phyloP scores from a whole-genome alignment of 2,329 filamentous ascomycete genomes.

The Rhynchosporium secalis region DNA sequence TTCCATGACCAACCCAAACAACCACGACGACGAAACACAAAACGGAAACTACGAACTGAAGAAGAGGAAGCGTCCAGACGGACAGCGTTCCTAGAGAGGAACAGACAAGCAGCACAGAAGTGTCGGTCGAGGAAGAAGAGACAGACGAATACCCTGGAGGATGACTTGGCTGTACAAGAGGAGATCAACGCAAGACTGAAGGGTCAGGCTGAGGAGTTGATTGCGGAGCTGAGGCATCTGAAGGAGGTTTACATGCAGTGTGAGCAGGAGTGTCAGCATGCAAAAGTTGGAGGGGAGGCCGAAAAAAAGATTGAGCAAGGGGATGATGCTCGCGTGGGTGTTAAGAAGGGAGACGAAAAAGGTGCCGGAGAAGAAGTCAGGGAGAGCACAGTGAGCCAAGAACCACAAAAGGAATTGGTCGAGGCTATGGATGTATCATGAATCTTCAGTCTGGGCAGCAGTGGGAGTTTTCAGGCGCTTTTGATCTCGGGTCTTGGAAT shows the following conservation, averaged over 20 bases:
- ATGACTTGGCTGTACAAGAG: constrained; percentile 9
- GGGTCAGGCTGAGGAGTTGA: not conserved
- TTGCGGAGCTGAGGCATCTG: not conserved
- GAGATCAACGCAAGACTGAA: constrained; percentile 10
- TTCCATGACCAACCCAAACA: not conserved
- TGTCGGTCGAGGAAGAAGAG: constrained; percentile 13
- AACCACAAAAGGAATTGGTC: not conserved
- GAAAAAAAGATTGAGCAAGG: not conserved
- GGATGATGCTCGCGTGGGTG: no score
- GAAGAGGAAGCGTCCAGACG: constrained; percentile 5
- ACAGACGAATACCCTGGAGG: constrained; percentile 12
- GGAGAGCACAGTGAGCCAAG: not conserved
- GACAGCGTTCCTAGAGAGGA: constrained; percentile 10
- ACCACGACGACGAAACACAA: constrained; percentile 4
- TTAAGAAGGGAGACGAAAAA: not conserved
- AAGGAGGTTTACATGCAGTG: constrained; percentile 9
- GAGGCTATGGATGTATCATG: constrained; percentile 8
- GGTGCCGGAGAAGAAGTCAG: not conserved
- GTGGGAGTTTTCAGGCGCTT: not conserved
- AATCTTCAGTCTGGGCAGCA: not conserved
- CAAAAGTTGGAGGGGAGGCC: not conserved
- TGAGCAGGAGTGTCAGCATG: constrained; percentile 6
- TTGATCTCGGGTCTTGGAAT: not conserved
- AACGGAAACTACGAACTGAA: constrained; percentile 5
- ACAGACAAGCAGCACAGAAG: constrained; percentile 12